phyloP scores from a whole-genome alignment of 2,329 filamentous ascomycete species.

The Phialocephala sp. region DNA sequence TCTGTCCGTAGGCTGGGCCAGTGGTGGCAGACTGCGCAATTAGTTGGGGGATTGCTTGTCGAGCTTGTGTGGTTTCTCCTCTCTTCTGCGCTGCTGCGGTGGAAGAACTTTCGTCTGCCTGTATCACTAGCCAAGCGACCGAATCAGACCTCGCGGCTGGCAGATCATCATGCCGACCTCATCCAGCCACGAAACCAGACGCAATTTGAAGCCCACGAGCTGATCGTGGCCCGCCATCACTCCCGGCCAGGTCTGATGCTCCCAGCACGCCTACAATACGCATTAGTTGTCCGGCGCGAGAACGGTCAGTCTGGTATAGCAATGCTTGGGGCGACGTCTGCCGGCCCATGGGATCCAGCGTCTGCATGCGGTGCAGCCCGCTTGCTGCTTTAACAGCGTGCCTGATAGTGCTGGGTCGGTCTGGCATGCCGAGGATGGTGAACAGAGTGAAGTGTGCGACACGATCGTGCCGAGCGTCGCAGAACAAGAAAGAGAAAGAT shows the following conservation, averaged over 20 bases:
- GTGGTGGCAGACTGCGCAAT: background rate
- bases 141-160: conserved; percentile 10
- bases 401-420: conserved; percentile 14
- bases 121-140: conserved; percentile 16
- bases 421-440: conserved; percentile 1
- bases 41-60: conserved; percentile 8
- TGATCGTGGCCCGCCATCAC: background rate
- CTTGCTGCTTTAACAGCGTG: conserved; percentile 33
- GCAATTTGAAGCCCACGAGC: conserved; percentile 15
- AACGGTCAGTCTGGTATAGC: conserved; percentile 26
- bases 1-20: background rate
- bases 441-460: conserved; percentile 17
- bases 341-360: background rate
- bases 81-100: background rate
- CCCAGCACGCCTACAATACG: background rate
- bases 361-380: conserved; percentile 29
- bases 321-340: conserved; percentile 8
- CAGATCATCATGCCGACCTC: conserved; percentile 12
- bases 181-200: conserved; percentile 23
- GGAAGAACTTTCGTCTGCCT: background rate
- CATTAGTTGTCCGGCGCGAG: background rate
- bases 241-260: background rate
- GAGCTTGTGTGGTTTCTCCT: background rate
- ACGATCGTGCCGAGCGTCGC: conserved; percentile 15
- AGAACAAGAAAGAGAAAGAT: conserved; percentile 17